phyloP scores from a whole-genome alignment of 306 rosid species.

The Cucumis cinereus region DNA sequence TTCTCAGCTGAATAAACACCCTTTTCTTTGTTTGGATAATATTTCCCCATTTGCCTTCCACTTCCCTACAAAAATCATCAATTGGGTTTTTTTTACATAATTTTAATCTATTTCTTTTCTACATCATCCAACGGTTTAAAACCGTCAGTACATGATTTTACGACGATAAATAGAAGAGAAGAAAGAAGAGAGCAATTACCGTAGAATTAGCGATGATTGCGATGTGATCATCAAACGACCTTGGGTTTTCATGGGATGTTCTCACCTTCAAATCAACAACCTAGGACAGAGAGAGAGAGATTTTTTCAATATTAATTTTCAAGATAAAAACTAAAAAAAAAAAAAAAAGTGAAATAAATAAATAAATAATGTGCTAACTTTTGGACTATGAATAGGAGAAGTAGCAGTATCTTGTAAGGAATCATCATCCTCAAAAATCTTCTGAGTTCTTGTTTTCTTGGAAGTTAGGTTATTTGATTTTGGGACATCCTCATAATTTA shows the following conservation, averaged over 20 bases:
- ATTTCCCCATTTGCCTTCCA: neutral
- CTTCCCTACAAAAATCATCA: neutral
- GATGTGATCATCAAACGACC: neutral
- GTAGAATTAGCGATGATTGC: neutral
- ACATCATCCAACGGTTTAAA: neutral
- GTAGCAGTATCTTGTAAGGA: constrained; percentile 9
- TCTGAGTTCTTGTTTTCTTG: neutral
- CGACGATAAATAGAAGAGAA: neutral
- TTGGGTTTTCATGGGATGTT: neutral
- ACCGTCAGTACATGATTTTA: too few relatives aligned
- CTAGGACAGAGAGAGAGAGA: neutral
- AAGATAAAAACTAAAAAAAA: neutral
- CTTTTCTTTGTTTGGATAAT: neutral
- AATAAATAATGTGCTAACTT: neutral
- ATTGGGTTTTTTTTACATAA: neutral
- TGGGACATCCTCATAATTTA: neutral
- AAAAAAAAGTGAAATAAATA: too few relatives aligned
- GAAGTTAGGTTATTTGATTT: neutral
- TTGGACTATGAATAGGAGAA: constrained; percentile 8
- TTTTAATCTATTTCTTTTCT: neutral
- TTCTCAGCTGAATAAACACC: neutral
- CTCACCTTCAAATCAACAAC: neutral
- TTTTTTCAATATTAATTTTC: neutral
- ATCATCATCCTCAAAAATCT: neutral
- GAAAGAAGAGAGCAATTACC: neutral